Evolutionary conservation across 164 flowering plant genomes (phyloP).

Genomic region (Echeveria elegans): DNA sequence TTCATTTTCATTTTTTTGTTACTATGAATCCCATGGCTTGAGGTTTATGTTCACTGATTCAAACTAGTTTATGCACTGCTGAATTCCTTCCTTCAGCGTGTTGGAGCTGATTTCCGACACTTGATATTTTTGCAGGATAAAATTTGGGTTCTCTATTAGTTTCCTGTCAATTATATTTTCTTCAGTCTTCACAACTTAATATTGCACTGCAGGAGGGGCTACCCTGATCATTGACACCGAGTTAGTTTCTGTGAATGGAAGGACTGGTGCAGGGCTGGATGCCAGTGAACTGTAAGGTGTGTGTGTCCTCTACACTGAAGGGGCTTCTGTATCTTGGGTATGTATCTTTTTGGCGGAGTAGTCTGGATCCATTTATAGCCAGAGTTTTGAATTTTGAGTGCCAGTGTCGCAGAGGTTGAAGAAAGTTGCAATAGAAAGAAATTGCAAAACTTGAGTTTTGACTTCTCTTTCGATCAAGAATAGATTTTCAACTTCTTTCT

Average conservation of each 20-base stretch:
- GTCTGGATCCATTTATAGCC: no score
- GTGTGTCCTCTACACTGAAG: neutral
- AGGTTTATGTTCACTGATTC: neutral
- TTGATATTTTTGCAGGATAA: neutral
- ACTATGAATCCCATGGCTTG: neutral
- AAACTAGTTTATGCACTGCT: neutral
- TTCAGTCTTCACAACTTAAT: neutral
- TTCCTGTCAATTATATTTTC: neutral
- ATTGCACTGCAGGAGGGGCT: slow-evolving; percentile 65
- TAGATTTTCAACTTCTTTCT: no score
- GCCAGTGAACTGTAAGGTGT: slow-evolving; percentile 13
- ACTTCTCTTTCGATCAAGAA: no score
- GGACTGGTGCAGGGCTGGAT: slow-evolving; percentile 29
- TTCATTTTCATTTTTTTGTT: neutral
- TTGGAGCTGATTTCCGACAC: neutral
- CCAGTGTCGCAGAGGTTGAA: no score
- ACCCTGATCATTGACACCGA: slow-evolving; percentile 91
- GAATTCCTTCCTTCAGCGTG: neutral
- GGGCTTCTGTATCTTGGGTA: no score
- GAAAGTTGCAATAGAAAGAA: no score
- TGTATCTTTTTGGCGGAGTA: no score
- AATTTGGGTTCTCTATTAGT: neutral
- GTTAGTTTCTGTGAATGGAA: slow-evolving; percentile 84
- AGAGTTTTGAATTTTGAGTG: no score
- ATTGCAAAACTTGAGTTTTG: no score